Base-by-base conservation (phyloP, 2,329 filamentous ascomycete species). In the Trichoderma arundinaceum region DNA sequence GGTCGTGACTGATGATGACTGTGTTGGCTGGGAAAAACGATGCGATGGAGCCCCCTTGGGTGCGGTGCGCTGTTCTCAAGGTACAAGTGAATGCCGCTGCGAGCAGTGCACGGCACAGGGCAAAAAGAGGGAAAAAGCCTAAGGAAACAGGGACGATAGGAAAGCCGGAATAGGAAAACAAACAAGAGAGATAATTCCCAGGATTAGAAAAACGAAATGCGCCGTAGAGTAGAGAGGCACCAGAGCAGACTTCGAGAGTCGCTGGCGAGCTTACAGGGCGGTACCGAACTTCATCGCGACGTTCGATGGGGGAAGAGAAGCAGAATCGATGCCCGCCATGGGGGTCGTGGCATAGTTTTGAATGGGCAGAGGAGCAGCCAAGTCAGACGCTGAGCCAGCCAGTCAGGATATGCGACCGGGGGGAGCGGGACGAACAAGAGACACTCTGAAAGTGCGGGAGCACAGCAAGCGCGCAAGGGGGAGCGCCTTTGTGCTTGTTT, bases 231-330 rank as follows among this genome's bases (percentile, higher is more conserved):
- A 74, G 77, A 76, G 74, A 76, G 74, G 73, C 66, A 73, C 77
- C 76, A 73, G 73, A 84, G 83, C 83, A 83, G 83, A 85, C 83
- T 84, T 80, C 80, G 75, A 77, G 78, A 84, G 83, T 83, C 82
- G 83, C 80, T 81, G 80, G 78, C 71, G 77, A 75, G 72, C 69
- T 81, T 81, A 86, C 76, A 84, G 78, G 78, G 77, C 78, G 74
- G 73, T 81, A 76, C 80, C 81, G 81, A 84, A 83, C 76, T 77
- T 77, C 83, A 86, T 85, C 76, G 80, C 80, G 80, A 76, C 78
- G 82, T 84, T 80, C 82, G 81, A 81, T 74, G 64, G 74, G 76
- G 74, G 76, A 77, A 71, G 71, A 69, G 69, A 72, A 71, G 74
- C 43, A 38, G 57, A 57, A 71, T 43, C 64, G 48, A 60, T 28